Conservation (phyloP, 352 stramenopile genomes). For the Phytopythium aichiense region DNA sequence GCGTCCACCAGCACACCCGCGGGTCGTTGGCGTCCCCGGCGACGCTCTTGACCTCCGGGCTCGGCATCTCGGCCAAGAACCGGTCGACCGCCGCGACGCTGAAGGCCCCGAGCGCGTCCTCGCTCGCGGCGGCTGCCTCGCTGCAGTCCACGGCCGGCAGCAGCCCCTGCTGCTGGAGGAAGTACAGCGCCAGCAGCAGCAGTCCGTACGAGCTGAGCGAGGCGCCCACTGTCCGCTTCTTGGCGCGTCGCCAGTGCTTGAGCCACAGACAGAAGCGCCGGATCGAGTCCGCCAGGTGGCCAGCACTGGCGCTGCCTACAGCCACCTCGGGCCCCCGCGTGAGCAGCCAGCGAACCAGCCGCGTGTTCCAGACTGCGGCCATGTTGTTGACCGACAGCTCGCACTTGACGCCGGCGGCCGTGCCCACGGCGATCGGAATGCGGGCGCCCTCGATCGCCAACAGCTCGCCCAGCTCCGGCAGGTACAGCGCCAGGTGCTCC, state of each 20-base stretch:
- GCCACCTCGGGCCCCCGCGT: constrained; percentile 2
- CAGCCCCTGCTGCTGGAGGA: constrained; percentile 44
- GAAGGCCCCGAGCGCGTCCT: constrained; percentile 15
- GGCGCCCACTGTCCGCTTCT: constrained; percentile 24
- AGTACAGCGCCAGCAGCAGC: constrained; percentile 63
- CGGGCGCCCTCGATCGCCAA: constrained; percentile 46
- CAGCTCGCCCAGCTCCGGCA: constrained; percentile 16
- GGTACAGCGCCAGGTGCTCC: constrained; percentile 66
- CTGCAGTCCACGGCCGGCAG: constrained; percentile 48
- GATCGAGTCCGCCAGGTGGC: constrained; percentile 12
- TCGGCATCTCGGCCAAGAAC: neutral
- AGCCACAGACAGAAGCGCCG: constrained; percentile 44
- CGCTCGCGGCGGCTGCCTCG: constrained; percentile 14
- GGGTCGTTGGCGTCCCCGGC: neutral
- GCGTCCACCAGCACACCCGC: constrained; percentile 20
- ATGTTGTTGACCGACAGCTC: constrained; percentile 84
- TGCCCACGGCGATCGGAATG: constrained; percentile 65
- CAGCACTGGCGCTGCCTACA: neutral
- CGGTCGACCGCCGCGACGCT: constrained; percentile 15
- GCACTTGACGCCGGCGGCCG: constrained; percentile 33
- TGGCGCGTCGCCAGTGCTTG: constrained; percentile 41
- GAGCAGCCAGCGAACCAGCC: constrained; percentile 41
- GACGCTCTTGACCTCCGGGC: neutral
- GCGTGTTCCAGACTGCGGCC: constrained; percentile 77
- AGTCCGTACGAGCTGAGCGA: constrained; percentile 71